Evolutionary conservation across 169 alveolate species (phyloP).

Genomic region (Eimeria brunetti): DNA sequence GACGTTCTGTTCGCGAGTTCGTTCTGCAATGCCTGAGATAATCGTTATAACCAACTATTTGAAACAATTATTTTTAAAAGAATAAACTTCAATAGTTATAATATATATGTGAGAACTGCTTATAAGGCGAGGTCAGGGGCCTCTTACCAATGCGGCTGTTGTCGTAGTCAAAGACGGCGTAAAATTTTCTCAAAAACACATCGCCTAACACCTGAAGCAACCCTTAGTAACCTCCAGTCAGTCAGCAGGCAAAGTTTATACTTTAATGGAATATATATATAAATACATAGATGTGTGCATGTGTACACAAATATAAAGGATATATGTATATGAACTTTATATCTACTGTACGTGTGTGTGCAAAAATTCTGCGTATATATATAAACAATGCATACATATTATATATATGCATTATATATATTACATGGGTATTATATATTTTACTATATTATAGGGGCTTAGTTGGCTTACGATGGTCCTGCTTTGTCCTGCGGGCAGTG

Average conservation of each 20-base stretch:
- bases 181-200: conserved; percentile 11
- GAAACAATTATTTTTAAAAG: too few species aligned
- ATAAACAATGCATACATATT: too few species aligned
- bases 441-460: not conserved
- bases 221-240: not conserved
- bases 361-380: too few species aligned
- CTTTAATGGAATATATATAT: too few species aligned
- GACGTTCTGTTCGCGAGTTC: not conserved
- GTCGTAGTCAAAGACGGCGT: conserved; percentile 34
- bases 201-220: conserved; percentile 36
- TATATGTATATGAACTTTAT: too few species aligned
- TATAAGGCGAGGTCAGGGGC: not conserved
- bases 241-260: too few species aligned
- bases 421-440: not conserved
- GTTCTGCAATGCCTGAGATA: conserved; percentile 37
- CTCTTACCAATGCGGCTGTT: conserved; percentile 37
- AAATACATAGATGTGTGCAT: too few species aligned
- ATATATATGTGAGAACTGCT: not conserved
- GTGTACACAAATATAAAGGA: too few species aligned
- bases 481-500: conserved; percentile 54
- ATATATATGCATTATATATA: not conserved
- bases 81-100: too few species aligned
- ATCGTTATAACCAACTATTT: too few species aligned
- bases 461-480: conserved; percentile 19
- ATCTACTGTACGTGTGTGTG: too few species aligned